Conservation (phyloP, 352 stramenopile species). For the Pythium phragmiticola region DNA sequence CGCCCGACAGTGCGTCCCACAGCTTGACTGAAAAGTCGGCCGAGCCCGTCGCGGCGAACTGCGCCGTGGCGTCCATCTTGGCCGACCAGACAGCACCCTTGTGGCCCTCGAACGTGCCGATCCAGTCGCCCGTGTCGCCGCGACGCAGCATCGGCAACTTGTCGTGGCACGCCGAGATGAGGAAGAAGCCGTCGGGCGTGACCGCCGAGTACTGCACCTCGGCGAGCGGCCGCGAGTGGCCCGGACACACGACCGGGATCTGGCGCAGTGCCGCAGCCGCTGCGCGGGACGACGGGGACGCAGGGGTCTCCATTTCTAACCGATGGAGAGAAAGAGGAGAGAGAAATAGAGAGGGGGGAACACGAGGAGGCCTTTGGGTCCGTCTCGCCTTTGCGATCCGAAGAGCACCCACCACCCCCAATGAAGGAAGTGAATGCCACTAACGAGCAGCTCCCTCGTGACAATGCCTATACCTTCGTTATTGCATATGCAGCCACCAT, state of each 20-base stretch:
- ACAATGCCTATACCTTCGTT: constrained; percentile 12
- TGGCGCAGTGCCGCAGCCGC: constrained; percentile 47
- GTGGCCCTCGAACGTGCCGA: constrained; percentile 97
- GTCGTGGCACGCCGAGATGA: constrained; percentile 86
- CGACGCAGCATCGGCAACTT: constrained; percentile 88
- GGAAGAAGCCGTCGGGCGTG: constrained; percentile 54
- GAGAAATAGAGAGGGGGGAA: not conserved
- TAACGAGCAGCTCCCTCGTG: constrained; percentile 19
- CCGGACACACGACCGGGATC: constrained; percentile 86
- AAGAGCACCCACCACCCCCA: not conserved
- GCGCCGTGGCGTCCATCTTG: constrained; percentile 82
- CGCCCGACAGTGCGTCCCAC: constrained; percentile 96
- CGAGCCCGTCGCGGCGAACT: constrained; percentile 88
- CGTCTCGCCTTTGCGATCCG: constrained; percentile 27
- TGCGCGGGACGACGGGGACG: constrained; percentile 43
- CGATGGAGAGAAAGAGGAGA: not conserved
- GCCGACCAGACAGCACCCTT: constrained; percentile 94
- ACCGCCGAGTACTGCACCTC: constrained; percentile 73
- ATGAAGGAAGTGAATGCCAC: constrained; percentile 15
- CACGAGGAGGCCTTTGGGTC: not conserved
- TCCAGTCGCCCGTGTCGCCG: constrained; percentile 91
- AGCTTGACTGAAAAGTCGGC: constrained; percentile 96
- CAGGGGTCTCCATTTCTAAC: constrained; percentile 25
- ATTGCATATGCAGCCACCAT: constrained; percentile 1
- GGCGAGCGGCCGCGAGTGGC: constrained; percentile 76